A percentile compares a stretch with the other conserved stretches of the same genome.
Evolutionary conservation across 2,329 filamentous ascomycete genomes (phyloP).

Genomic region (Pestalotiopsis sp.): DNA sequence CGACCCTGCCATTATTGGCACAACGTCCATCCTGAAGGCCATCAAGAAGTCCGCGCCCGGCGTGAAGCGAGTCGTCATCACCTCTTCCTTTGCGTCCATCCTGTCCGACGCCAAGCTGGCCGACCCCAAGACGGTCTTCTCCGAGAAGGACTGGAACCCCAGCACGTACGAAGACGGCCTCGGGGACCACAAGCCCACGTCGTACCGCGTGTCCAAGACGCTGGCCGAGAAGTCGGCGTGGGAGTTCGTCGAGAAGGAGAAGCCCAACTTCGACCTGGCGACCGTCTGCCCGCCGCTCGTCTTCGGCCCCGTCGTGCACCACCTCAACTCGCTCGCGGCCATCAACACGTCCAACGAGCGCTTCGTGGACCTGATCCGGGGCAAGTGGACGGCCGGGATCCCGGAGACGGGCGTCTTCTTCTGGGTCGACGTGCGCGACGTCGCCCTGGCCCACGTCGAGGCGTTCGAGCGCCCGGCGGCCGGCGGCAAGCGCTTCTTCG

Average conservation of each 20-base stretch:
- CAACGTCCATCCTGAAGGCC: slow-evolving; percentile 72
- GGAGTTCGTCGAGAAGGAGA: slow-evolving; percentile 49
- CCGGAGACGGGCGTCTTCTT: slow-evolving; percentile 44
- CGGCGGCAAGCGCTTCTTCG: slow-evolving; percentile 54
- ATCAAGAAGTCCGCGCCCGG: slow-evolving; percentile 58
- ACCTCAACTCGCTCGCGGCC: slow-evolving; percentile 44
- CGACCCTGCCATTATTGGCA: slow-evolving; percentile 60
- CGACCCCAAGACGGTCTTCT: slow-evolving; percentile 44
- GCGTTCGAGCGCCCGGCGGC: slow-evolving; percentile 52
- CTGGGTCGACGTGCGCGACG: slow-evolving; percentile 61
- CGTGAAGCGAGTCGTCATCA: slow-evolving; percentile 73
- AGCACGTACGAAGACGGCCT: slow-evolving; percentile 47
- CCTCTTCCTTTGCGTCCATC: slow-evolving; percentile 58
- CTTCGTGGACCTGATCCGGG: slow-evolving; percentile 52
- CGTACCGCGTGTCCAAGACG: slow-evolving; percentile 59
- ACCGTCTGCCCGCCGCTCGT: slow-evolving; percentile 60
- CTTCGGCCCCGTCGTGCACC: slow-evolving; percentile 53
- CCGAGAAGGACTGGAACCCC: slow-evolving; percentile 57
- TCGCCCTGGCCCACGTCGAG: slow-evolving; percentile 53
- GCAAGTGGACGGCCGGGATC: slow-evolving; percentile 49
- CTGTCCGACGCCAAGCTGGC: slow-evolving; percentile 38
- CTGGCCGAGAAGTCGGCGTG: slow-evolving; percentile 56
- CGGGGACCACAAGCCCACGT: slow-evolving; percentile 38
- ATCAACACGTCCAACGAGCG: slow-evolving; percentile 58
- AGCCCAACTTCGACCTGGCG: slow-evolving; percentile 51